Percentiles rank a stretch among this genome's conserved stretches.
Conservation (phyloP, 2,329 filamentous ascomycete genomes). For the Tolypocladium ophioglossoides region DNA sequence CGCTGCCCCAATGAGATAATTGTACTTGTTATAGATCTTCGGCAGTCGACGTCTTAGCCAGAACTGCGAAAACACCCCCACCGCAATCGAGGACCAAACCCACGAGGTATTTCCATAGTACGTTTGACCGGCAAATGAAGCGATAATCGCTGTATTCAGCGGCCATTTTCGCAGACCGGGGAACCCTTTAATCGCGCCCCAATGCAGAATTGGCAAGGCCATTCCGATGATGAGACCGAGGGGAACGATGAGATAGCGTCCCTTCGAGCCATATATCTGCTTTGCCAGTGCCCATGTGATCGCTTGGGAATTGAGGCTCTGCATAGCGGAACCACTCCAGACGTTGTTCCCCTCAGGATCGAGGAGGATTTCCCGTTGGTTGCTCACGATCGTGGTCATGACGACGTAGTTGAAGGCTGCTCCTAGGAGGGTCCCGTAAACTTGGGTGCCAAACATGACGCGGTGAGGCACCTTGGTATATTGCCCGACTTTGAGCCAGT, state of each 20-base stretch:
- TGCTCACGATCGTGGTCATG: slow-evolving; percentile 32
- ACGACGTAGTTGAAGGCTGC: slow-evolving; percentile 34
- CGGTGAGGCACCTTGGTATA: slow-evolving; percentile 26
- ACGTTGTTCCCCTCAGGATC: slow-evolving; percentile 29
- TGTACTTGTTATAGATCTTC: slow-evolving; percentile 15
- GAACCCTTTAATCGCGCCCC: slow-evolving; percentile 20
- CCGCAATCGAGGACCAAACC: slow-evolving; percentile 19
- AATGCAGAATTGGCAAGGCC: slow-evolving; percentile 23
- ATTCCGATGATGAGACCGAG: slow-evolving; percentile 31
- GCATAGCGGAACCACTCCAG: slow-evolving; percentile 37
- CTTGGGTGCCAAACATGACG: slow-evolving; percentile 28
- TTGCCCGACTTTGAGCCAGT: slow-evolving; percentile 24
- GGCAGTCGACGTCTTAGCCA: slow-evolving; percentile 13
- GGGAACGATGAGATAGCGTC: slow-evolving; percentile 25
- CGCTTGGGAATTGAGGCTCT: slow-evolving; percentile 29
- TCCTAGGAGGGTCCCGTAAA: slow-evolving; percentile 29
- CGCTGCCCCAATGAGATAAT: slow-evolving; percentile 15
- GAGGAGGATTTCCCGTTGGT: slow-evolving; percentile 28
- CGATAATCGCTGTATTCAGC: slow-evolving; percentile 17
- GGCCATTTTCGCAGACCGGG: not conserved
- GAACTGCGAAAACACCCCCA: slow-evolving; percentile 20
- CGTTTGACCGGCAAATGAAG: slow-evolving; percentile 27
- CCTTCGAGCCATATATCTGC: slow-evolving; percentile 28
- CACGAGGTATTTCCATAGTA: slow-evolving; percentile 27
- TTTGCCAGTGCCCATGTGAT: slow-evolving; percentile 23